Evolutionary conservation across 306 rosid species (phyloP), one percentile per base, ranked within the genome.

Genomic region (Cyamopsis tetragonoloba): DNA sequence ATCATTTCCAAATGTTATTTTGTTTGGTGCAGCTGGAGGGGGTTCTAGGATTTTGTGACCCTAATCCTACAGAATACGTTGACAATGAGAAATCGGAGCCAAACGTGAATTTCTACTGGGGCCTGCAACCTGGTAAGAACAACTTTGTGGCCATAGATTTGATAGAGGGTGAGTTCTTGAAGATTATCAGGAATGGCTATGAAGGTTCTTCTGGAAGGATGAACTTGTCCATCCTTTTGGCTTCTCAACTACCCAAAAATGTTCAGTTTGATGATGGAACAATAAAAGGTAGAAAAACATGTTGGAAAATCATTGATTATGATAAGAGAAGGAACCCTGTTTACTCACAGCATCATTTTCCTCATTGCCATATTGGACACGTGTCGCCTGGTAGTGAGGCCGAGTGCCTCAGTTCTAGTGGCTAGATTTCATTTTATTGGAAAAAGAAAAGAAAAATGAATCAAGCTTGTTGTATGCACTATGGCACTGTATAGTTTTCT

Each of bases 91-190:
- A 53, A 46, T 38, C 5, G 0, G 83, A 82, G 69, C 66, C 86
- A 22, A 78, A 74, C 32, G 70, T 78, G 43, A 79, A 70, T 62
- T 82, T 82, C 73, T 82, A 70, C 42, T 82, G 86, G 86, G 83
- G 81, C 59, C 70, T 78, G 53, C 67, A 60, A 27, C 68, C 62
- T 3, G 15, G 20, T 4, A 70, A 42, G 38, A 14, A 62, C 17
- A 31, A 39, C 44, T 44, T 46, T 1, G 14, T 23, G 17, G 76
- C 70, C 57, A 31, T 41, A 37, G 73, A 38, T 17, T 46, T 27
- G 46, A 57, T 74, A 12, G 67, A 74, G 53, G 55, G 15, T 13
- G 86, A 78, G 70, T 82, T 82, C 70, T 59, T 60, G 81, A 70
- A 22, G 51, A 74, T 26, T 11, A 56, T 82, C 2, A 18, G 62